These are phyloP conservation scores for Posidonia oceanica DNA, from an alignment of 116 monocot genomes.

Conservation along the genomic window DNA sequence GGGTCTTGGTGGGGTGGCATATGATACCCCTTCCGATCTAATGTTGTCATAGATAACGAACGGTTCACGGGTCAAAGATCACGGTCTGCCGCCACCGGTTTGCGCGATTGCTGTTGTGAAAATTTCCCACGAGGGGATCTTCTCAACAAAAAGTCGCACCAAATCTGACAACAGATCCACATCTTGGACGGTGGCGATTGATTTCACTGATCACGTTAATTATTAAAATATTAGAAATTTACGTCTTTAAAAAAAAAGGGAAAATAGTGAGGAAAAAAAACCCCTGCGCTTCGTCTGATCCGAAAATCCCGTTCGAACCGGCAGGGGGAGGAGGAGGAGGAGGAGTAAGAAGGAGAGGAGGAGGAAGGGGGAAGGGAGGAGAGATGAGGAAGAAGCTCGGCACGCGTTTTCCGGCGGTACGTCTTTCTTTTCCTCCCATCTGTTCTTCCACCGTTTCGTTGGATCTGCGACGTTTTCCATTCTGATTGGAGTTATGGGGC, in stretches of 20 bases:
- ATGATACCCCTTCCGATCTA: too few relatives aligned
- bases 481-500: not conserved
- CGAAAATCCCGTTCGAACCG: slow-evolving; percentile 9
- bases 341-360: not conserved
- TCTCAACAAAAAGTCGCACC: too few relatives aligned
- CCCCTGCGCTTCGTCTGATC: not conserved
- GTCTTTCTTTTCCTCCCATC: not conserved
- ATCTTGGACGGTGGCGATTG: too few relatives aligned
- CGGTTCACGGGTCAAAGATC: too few relatives aligned
- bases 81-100: too few relatives aligned
- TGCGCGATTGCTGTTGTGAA: too few relatives aligned
- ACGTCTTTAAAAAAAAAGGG: not conserved
- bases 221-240: too few relatives aligned
- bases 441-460: not conserved
- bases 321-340: slow-evolving; percentile 1
- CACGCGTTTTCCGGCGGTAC: slow-evolving; percentile 77
- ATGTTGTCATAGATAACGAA: too few relatives aligned
- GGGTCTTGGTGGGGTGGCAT: too few relatives aligned
- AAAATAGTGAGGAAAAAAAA: not conserved
- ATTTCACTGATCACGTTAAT: too few relatives aligned
- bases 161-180: too few relatives aligned
- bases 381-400: slow-evolving; percentile 90
- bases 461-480: not conserved
- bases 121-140: too few relatives aligned
- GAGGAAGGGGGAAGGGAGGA: not conserved